Evolutionary conservation across 2,329 filamentous ascomycete species (phyloP).

Genomic region (Aspergillus calidoustus): DNA sequence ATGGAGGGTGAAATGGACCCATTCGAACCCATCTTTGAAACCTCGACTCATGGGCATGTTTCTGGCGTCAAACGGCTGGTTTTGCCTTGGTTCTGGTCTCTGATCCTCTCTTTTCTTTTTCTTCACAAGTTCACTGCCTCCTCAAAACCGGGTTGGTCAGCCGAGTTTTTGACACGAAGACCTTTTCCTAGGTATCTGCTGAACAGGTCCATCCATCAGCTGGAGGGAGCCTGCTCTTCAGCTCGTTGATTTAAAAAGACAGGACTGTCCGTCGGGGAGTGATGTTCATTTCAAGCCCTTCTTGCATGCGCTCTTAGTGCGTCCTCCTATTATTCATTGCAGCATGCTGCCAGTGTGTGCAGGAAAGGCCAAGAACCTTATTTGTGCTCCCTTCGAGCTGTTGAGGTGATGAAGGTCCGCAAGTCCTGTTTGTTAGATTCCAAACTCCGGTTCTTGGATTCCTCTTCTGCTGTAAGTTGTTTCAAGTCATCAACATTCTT

Average conservation of each 20-base stretch:
- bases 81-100: constrained; percentile 13
- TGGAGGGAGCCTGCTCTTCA: constrained; percentile 9
- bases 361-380: constrained; percentile 11
- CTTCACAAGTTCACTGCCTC: background rate
- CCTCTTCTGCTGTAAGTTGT: background rate
- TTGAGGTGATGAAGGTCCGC: constrained; percentile 1
- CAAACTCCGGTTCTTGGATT: background rate
- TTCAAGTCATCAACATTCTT: background rate
- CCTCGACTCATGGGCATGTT: background rate
- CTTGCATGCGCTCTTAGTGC: background rate
- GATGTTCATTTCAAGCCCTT: background rate
- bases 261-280: background rate
- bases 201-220: constrained; percentile 12
- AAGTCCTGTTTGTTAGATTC: background rate
- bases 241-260: constrained; percentile 7
- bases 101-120: background rate
- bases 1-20: background rate
- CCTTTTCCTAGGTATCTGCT: background rate
- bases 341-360: constrained; percentile 5
- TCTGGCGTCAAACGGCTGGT: background rate
- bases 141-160: constrained; percentile 12
- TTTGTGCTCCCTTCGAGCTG: background rate
- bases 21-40: background rate
- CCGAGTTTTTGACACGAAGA: constrained; percentile 9
- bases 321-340: background rate